Evolutionary conservation across 78 protist species (phyloP), one percentile per base, ranked within the genome.

Genomic region (Dictyostelium intermedium): DNA sequence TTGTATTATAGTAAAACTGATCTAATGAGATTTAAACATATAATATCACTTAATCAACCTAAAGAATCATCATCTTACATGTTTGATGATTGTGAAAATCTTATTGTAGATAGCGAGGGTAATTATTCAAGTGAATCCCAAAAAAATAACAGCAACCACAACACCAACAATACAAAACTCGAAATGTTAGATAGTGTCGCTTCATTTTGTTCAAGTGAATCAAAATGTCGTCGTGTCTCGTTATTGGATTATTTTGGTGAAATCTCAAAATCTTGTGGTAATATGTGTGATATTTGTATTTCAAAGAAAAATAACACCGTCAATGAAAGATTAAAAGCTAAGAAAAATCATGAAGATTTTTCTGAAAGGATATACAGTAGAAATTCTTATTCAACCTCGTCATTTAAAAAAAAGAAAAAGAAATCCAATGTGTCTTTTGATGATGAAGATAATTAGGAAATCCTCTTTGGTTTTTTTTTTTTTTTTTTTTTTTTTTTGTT

Each of bases 161-260:
- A n/a, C n/a, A n/a, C n/a, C n/a, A n/a, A n/a, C n/a, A n/a, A 5
- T 25, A 5, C 20, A 37, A 86, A 86, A 27, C 27, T 39, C 6
- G 92, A 86, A n/a, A 76, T 47, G 30, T 25, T 86, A 0, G 92
- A 86, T 60, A 56, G 66, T 14, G 63, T 86, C 6, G 34, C 63
- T 20, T 50, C 60, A 20, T 86, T 73, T 76, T 86, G 84, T 37
- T 34, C 43, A 23, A 9, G 35, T 10, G 32, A 20, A 47, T 13
- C 23, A 7, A 41, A 20, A 41, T 86, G 92, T 76, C 50, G 92
- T 35, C 53, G 92, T 53, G 92, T 76, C 1, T 0, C 45, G 3
- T 77, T 86, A 61, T 47, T 86, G 30, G 41, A 86, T 9, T 86
- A 86, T 39, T 86, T 86, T 76, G 83, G 84, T 6, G 92, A 86